Base-by-base conservation (phyloP, 108 stramenopile species). In the Skeletonema marinoi region DNA sequence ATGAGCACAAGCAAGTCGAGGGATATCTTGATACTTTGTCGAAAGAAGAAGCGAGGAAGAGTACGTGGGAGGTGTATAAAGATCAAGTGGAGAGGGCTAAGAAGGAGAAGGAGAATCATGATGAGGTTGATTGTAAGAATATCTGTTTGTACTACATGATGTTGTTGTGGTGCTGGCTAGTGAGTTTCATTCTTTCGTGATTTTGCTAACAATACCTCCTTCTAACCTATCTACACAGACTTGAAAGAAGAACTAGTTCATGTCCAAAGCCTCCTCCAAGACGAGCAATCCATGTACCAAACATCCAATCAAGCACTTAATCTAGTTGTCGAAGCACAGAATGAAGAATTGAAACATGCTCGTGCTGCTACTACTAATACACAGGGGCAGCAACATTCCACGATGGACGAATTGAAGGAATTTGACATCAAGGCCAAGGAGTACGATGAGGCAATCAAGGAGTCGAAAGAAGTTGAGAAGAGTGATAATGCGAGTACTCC, bases 281-380 rank as follows among this genome's bases (percentile, higher is more conserved):
- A 70, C 21, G 77, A 78, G 38, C 77, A 78, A 39, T 71, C 77
- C 11, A 78, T 78, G 70, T 71, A 78, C 54, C 77, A 78, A 44
- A 66, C 77, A 32, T 76, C 75, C 32, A 76, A 76, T 42, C 66
- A 76, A 61, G 75, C 66, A 61, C 56, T 76, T 8, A 68, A 76
- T 32, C 35, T 76, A 33, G 75, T 67, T 5, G n/a, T 76, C 14
- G 67, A 76, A 3, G 75, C 75, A n/a, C 74, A 75, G 10, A 66
- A 39, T 39, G 25, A 75, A 36, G 48, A 59, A 36, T 60, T 59
- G 74, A 51, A 75, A 38, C 59, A 39, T 39, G 32, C 39, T 41
- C 39, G 39, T 41, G 56, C 19, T 66, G 4, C 21, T 36, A 7
- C 67, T 21, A 44, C 31, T 35, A 60, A 68, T 17, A 39, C 32